phyloP scores from a whole-genome alignment of 345 rosid species.

The Citrus maxima region DNA sequence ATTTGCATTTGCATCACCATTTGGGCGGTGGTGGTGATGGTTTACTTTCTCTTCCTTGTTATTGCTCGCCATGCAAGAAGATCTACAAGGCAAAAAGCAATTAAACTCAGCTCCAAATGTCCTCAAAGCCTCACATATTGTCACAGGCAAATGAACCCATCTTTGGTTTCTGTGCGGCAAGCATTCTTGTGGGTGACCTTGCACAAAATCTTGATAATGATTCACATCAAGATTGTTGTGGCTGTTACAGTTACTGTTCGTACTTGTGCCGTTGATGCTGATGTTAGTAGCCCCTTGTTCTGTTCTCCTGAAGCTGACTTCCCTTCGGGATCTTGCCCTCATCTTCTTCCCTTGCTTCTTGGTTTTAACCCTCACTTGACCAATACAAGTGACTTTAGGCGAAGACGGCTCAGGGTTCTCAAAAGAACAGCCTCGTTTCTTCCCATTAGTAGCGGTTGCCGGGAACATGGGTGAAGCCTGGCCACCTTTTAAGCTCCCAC shows the following conservation, averaged over 20 bases:
- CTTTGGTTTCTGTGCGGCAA: slow-evolving; percentile 54
- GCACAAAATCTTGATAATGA: slow-evolving; percentile 17
- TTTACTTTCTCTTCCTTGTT: slow-evolving; percentile 27
- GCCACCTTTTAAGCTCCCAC: slow-evolving; percentile 75
- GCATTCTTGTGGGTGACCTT: slow-evolving; percentile 28
- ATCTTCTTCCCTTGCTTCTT: slow-evolving; percentile 85
- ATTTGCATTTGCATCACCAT: not conserved
- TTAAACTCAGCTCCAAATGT: slow-evolving; percentile 79
- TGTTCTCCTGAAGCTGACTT: slow-evolving; percentile 59
- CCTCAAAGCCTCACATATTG: slow-evolving; percentile 80
- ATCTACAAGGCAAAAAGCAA: slow-evolving; percentile 83
- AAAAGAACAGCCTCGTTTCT: slow-evolving; percentile 60
- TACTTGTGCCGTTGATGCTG: not conserved
- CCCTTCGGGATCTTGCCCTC: slow-evolving; percentile 65
- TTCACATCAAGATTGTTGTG: slow-evolving; percentile 11
- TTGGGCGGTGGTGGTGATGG: not conserved
- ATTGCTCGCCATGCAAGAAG: slow-evolving; percentile 54
- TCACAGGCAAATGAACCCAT: slow-evolving; percentile 84
- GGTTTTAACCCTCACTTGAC: slow-evolving; percentile 95
- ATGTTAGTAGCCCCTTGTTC: slow-evolving; percentile 17
- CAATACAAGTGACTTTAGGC: slow-evolving; percentile 96
- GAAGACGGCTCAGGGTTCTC: slow-evolving; percentile 90
- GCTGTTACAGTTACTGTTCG: not conserved
- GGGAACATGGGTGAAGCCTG: slow-evolving; percentile 90
- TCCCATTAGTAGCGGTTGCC: slow-evolving; percentile 28